Evolutionary conservation across 371 early-diverging fungal genomes (phyloP).

Genomic region (Mucor mucedo): DNA sequence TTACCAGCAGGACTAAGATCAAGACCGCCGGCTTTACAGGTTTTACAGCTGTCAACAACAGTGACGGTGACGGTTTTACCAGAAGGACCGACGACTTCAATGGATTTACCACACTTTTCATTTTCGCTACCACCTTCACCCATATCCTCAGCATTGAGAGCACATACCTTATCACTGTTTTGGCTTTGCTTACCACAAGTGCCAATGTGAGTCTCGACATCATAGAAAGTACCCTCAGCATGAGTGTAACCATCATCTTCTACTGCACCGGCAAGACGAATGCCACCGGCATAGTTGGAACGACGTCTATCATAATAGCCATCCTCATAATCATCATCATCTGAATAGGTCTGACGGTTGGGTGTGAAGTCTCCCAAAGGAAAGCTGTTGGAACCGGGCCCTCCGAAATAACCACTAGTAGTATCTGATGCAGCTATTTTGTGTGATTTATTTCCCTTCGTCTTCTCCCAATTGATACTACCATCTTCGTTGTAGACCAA

Average conservation of each 20-base stretch:
- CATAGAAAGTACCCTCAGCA: conserved; percentile 43
- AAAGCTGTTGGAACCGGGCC: neutral
- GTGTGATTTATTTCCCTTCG: neutral
- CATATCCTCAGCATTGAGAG: conserved; percentile 40
- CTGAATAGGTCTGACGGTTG: no score
- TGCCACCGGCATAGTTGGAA: conserved; percentile 1
- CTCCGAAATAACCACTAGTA: neutral
- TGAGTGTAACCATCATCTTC: conserved; percentile 20
- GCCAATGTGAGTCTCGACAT: conserved; percentile 38
- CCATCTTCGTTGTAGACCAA: conserved; percentile 14
- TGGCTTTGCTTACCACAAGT: conserved; percentile 37
- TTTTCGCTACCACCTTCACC: conserved; percentile 31
- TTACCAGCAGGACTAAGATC: conserved; percentile 49
- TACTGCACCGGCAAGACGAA: conserved; percentile 22
- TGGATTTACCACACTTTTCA: conserved; percentile 51
- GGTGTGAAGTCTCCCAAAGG: neutral
- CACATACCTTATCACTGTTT: conserved; percentile 43
- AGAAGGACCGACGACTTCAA: conserved; percentile 48
- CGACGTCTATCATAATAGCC: neutral
- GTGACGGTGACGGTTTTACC: conserved; percentile 42
- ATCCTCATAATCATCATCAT: neutral
- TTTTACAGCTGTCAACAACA: conserved; percentile 55
- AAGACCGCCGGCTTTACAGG: conserved; percentile 34
- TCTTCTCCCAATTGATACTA: conserved; percentile 13
- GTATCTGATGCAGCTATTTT: neutral